Evolutionary conservation across 1,284 basidiomycete genomes (phyloP), one percentile per base, ranked within the genome.

Genomic region (Uromyces viciae-fabae): DNA sequence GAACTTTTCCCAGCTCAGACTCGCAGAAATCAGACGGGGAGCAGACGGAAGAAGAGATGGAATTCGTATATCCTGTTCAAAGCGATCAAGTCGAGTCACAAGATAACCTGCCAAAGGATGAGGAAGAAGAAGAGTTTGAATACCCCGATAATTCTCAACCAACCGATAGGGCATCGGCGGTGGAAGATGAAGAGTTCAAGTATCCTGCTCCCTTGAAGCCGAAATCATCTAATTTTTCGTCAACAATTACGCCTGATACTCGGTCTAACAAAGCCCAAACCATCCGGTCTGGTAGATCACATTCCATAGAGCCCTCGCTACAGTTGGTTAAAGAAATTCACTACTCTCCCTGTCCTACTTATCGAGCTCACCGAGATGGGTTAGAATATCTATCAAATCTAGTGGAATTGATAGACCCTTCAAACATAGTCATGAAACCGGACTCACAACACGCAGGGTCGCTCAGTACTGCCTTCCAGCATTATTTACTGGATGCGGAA

Each of bases 11-110:
- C 28, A 40, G 38, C 40, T 82, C 84, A 79, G 82, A 78, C 28
- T 81, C 62, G 60, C 75, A 79, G 74, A 75, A 46, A 49, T 82
- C 82, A 64, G 81, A 83, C 31, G 88, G 88, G n/a, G 89, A 90
- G 3, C 88, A 88, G 36, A n/a, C n/a, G n/a, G 90, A 92, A 28
- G 90, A 91, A 15, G 91, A 92, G 58, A 87, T 87, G 3, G 76
- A 79, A 43, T 72, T 72, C 54, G 38, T 82, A 62, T 60, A 69
- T 28, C 52, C 72, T 46, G 43, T 52, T 22, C 22, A 33, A n/a
- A 46, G 49, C 54, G 31, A 72, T 54, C 15, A 49, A 49, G 33
- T 54, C 56, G 49, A 75, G 2, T 42, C 28, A 60, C 22, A 15
- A 31, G 58, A 74, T 36, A 46, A 54, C 22, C 49, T 19, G 22